Evolutionary conservation across 2,329 filamentous ascomycete species (phyloP), one percentile per base, ranked within the genome.

Genomic region (Pezicula rhizophila): DNA sequence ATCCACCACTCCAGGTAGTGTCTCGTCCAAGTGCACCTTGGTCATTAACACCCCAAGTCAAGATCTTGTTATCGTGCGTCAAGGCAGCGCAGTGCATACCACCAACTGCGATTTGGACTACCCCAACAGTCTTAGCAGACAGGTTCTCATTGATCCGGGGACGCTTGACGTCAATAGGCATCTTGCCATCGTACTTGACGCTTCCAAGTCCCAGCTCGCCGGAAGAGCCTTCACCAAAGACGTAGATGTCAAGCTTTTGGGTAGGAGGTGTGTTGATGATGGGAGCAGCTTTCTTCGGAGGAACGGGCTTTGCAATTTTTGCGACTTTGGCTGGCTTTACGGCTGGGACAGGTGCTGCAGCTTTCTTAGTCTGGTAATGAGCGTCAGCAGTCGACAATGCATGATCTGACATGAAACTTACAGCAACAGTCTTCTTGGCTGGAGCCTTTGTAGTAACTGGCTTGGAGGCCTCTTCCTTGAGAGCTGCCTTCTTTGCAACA

Each of bases 31-130:
- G 76, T 8, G 89, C 87, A 54, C 86, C 85, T 62, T 90, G 83
- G 62, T 95, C 89, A 64, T 93, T 93, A 58, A 93, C 88, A 47
- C 89, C 89, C 89, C 89, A 95, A 25, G 87, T 90, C 47, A 89
- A 71, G 57, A 95, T 86, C 69, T 83, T 84, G 73, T 90, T 89
- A 66, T 92, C 85, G 57, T 83, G 78, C 44, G 89, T 92, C 46
- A 93, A 70, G 3, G 84, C 87, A 53, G 86, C 73, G 46, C 77
- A 82, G 68, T 95, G 89, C 87, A 95, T 92, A 49, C 87, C 88
- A 52, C 89, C 89, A 52, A 84, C 82, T 45, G 86, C 82, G 49
- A 95, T 68, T 66, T 87, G 82, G 2, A 93, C 87, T 33, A 93
- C 80, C 41, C 82, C 79, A 47, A 83, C 76, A 34, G 70, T 70